Evolutionary conservation across 2,329 filamentous ascomycete genomes (phyloP).

Genomic region (Keithomyces neogunnii): DNA sequence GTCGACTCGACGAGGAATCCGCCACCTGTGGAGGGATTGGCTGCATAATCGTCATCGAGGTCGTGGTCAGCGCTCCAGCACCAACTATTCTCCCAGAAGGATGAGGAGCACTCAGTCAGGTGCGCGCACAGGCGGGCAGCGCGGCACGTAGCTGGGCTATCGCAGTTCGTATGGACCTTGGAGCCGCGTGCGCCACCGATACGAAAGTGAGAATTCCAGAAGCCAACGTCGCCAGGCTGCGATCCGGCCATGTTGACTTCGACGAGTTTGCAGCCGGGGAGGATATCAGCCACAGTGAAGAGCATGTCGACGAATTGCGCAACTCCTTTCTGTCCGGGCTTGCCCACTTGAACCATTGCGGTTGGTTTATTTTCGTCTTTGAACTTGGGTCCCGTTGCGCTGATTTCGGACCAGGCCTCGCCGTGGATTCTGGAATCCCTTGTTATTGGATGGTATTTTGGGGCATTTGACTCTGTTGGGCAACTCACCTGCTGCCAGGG

Average conservation of each 20-base stretch:
- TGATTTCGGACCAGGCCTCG: constrained; percentile 20
- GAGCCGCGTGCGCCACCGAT: constrained; percentile 35
- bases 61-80: constrained; percentile 38
- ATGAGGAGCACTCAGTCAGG: constrained; percentile 32
- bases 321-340: constrained; percentile 34
- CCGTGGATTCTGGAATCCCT: constrained; percentile 6
- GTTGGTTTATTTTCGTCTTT: constrained; percentile 31
- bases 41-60: constrained; percentile 33
- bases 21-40: constrained; percentile 36
- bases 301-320: constrained; percentile 41
- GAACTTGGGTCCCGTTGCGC: constrained; percentile 36
- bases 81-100: constrained; percentile 47
- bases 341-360: constrained; percentile 41
- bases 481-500: neutral
- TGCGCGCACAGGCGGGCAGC: constrained; percentile 40
- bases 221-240: constrained; percentile 35
- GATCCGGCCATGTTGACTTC: constrained; percentile 39
- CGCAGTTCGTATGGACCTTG: constrained; percentile 27
- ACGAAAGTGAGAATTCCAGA: constrained; percentile 35
- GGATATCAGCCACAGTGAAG: constrained; percentile 35
- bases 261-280: constrained; percentile 27
- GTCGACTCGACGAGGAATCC: constrained; percentile 36
- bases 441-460: neutral
- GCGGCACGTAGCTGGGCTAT: constrained; percentile 29
- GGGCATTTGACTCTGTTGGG: neutral